Evolutionary conservation across 805 yeast genomes (phyloP).

Genomic region (Spathaspora arborariae): DNA sequence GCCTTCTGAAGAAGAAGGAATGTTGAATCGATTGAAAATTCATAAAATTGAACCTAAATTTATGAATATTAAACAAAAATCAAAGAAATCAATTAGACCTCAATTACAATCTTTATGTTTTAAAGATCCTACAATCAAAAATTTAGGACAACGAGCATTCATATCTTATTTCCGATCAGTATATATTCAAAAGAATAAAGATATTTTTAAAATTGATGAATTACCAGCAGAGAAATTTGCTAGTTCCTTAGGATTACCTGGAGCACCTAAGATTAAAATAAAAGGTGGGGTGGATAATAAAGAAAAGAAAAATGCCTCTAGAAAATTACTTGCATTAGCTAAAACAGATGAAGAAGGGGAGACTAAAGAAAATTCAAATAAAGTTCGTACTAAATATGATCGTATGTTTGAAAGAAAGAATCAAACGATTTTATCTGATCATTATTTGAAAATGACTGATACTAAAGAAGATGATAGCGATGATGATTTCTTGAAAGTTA

Average conservation of each 20-base stretch:
- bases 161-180: conserved; percentile 86
- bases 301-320: conserved; percentile 76
- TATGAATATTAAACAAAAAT: conserved; percentile 71
- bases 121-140: conserved; percentile 86
- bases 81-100: conserved; percentile 68
- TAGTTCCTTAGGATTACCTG: conserved; percentile 85
- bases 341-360: conserved; percentile 59
- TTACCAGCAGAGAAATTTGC: conserved; percentile 84
- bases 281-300: conserved; percentile 52
- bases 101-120: conserved; percentile 89
- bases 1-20: conserved; percentile 78
- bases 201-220: conserved; percentile 72
- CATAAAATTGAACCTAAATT: conserved; percentile 68
- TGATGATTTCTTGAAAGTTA: conserved; percentile 77
- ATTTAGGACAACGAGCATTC: conserved; percentile 93
- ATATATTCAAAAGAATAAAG: conserved; percentile 82
- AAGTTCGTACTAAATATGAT: conserved; percentile 84
- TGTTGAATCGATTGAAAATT: conserved; percentile 57
- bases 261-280: conserved; percentile 90
- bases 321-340: conserved; percentile 58
- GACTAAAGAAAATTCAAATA: conserved; percentile 18
- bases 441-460: conserved; percentile 71
- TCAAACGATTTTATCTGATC: conserved; percentile 87
- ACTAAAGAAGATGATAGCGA: conserved; percentile 33
- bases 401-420: conserved; percentile 94